These are phyloP conservation scores for Candida ponderosae DNA, from an alignment of 805 yeast species.

Conservation along the genomic window DNA sequence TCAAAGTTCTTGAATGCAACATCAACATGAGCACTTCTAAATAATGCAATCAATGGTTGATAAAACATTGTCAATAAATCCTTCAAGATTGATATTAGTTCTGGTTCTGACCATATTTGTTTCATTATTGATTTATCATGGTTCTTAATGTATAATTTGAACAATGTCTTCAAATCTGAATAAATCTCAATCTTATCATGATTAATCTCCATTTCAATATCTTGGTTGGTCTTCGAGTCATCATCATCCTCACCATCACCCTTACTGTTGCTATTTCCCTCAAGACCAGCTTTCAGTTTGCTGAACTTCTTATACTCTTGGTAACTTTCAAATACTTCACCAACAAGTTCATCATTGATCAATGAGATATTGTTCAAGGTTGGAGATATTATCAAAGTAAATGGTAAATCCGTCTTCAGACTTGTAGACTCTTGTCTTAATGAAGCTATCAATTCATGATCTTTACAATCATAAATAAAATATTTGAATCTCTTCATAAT, in stretches of 20 bases:
- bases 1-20: conserved; percentile 58
- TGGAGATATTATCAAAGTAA: conserved; percentile 18
- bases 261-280: no score
- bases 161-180: conserved; percentile 49
- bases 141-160: conserved; percentile 56
- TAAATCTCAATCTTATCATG: conserved; percentile 27
- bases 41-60: conserved; percentile 63
- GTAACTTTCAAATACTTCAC: conserved; percentile 17
- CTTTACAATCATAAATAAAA: conserved; percentile 25
- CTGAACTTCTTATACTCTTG: conserved; percentile 20
- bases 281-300: no score
- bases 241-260: no score
- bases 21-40: conserved; percentile 59
- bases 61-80: conserved; percentile 67
- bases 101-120: conserved; percentile 80
- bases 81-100: conserved; percentile 65
- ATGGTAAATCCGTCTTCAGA: conserved; percentile 9
- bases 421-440: conserved; percentile 15
- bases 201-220: conserved; percentile 8
- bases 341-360: conserved; percentile 9
- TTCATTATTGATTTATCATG: conserved; percentile 71
- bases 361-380: conserved; percentile 7
- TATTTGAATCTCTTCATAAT: conserved; percentile 22
- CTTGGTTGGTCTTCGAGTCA: conserved; percentile 1
- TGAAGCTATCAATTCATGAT: conserved; percentile 22